These are phyloP conservation scores for Plasmopara viticola DNA, from an alignment of 352 stramenopile genomes.

Conservation along the genomic window DNA sequence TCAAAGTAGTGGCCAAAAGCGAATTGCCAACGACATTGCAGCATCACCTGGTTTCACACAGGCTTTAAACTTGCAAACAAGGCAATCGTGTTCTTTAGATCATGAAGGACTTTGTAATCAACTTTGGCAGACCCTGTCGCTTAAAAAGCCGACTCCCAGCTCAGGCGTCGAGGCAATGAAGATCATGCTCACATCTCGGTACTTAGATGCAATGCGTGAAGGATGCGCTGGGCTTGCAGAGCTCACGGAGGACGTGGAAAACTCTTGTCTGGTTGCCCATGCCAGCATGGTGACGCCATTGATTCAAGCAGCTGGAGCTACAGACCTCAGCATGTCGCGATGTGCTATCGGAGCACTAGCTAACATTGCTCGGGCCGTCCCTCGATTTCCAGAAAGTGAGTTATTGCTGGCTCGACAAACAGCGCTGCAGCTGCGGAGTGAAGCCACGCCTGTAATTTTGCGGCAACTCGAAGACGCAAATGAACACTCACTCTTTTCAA, in stretches of 20 bases:
- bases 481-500: slow-evolving; percentile 43
- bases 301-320: slow-evolving; percentile 34
- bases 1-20: slow-evolving; percentile 70
- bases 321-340: slow-evolving; percentile 61
- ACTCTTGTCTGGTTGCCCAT: slow-evolving; percentile 50
- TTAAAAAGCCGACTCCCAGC: slow-evolving; percentile 37
- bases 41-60: background rate
- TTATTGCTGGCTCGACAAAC: slow-evolving; percentile 27
- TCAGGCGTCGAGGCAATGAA: slow-evolving; percentile 80
- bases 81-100: slow-evolving; percentile 9
- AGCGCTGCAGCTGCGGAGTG: slow-evolving; percentile 39
- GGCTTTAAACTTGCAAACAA: slow-evolving; percentile 8
- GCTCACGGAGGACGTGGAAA: slow-evolving; percentile 60
- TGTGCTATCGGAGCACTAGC: slow-evolving; percentile 57
- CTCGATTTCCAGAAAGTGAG: slow-evolving; percentile 38
- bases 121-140: slow-evolving; percentile 53
- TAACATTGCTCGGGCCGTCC: slow-evolving; percentile 58
- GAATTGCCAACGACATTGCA: slow-evolving; percentile 14
- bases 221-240: slow-evolving; percentile 63
- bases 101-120: slow-evolving; percentile 46
- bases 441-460: slow-evolving; percentile 37
- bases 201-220: slow-evolving; percentile 64
- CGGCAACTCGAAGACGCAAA: slow-evolving; percentile 43
- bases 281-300: slow-evolving; percentile 49
- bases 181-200: slow-evolving; percentile 78